phyloP scores from a whole-genome alignment of 1,139 yeast genomes.

The Hanseniaspora uvarum region DNA sequence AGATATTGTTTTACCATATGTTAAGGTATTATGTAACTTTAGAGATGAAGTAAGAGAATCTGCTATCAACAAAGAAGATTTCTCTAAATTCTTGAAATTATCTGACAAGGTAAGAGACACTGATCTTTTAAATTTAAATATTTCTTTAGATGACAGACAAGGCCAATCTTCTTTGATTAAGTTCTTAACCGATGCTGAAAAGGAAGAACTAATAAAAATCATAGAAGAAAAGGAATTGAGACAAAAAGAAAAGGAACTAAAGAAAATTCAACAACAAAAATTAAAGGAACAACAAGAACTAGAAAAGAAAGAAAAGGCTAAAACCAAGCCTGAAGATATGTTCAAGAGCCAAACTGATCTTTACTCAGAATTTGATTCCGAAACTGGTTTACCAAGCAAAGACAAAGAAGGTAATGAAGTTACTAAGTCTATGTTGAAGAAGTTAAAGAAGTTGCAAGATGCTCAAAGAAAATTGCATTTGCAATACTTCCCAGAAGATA shows the following conservation, averaged over 20 bases:
- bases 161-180: slow-evolving; percentile 70
- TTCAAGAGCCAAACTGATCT: slow-evolving; percentile 42
- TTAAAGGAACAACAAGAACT: slow-evolving; percentile 49
- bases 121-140: slow-evolving; percentile 63
- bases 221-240: slow-evolving; percentile 54
- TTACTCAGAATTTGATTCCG: slow-evolving; percentile 71
- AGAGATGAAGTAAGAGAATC: slow-evolving; percentile 68
- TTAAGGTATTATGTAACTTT: slow-evolving; percentile 64
- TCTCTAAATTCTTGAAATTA: slow-evolving; percentile 44
- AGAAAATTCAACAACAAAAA: slow-evolving; percentile 36
- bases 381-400: slow-evolving; percentile 65
- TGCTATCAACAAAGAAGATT: slow-evolving; percentile 57
- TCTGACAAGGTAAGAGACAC: slow-evolving; percentile 51
- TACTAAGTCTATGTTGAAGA: slow-evolving; percentile 79
- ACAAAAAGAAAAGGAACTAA: slow-evolving; percentile 41
- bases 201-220: slow-evolving; percentile 46
- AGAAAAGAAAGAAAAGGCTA: slow-evolving; percentile 61
- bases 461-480: slow-evolving; percentile 74
- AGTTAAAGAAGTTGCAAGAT: slow-evolving; percentile 63
- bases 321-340: slow-evolving; percentile 58
- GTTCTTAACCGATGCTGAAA: slow-evolving; percentile 61
- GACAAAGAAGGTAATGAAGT: slow-evolving; percentile 73
- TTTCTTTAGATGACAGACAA: slow-evolving; percentile 79
- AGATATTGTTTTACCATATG: slow-evolving; percentile 67
- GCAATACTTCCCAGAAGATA: slow-evolving; percentile 37